These are phyloP conservation scores for Penicillium sumatraense DNA, from an alignment of 2,329 filamentous ascomycete species.

Conservation along the genomic window DNA sequence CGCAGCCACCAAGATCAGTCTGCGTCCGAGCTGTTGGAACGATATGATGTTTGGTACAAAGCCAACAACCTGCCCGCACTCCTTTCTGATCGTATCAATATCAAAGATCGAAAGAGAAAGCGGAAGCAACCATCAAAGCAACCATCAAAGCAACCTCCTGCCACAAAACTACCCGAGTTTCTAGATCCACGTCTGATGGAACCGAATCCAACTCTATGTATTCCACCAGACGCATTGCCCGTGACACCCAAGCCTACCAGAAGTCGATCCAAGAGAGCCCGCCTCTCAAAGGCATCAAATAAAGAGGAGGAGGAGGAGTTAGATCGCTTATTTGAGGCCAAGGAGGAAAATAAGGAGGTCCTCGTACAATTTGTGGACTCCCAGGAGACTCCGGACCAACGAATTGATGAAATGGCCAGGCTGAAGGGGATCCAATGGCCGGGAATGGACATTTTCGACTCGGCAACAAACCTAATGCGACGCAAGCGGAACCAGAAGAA, in stretches of 20 bases:
- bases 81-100: conserved; percentile 75
- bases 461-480: conserved; percentile 54
- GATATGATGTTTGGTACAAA: conserved; percentile 80
- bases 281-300: not conserved
- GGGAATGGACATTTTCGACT: conserved; percentile 58
- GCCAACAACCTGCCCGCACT: conserved; percentile 71
- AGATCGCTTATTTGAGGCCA: conserved; percentile 13
- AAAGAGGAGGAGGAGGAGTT: not conserved
- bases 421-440: conserved; percentile 56
- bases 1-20: conserved; percentile 68
- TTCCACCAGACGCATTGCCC: no score
- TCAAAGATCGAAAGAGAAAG: conserved; percentile 73
- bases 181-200: conserved; percentile 36
- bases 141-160: conserved; percentile 4
- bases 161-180: conserved; percentile 21
- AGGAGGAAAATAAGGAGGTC: no score
- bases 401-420: conserved; percentile 44
- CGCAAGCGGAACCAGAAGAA: conserved; percentile 58
- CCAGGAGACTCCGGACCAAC: conserved; percentile 30
- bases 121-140: conserved; percentile 33
- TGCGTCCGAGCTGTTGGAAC: conserved; percentile 65
- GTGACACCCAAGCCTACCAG: not conserved
- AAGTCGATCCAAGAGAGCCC: not conserved
- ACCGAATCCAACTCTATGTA: not conserved
- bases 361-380: not conserved